A percentile compares a stretch with the other conserved stretches of the same genome.
phyloP scores from a whole-genome alignment of 1,284 basidiomycete species.

The Taiwanofungus camphoratus region DNA sequence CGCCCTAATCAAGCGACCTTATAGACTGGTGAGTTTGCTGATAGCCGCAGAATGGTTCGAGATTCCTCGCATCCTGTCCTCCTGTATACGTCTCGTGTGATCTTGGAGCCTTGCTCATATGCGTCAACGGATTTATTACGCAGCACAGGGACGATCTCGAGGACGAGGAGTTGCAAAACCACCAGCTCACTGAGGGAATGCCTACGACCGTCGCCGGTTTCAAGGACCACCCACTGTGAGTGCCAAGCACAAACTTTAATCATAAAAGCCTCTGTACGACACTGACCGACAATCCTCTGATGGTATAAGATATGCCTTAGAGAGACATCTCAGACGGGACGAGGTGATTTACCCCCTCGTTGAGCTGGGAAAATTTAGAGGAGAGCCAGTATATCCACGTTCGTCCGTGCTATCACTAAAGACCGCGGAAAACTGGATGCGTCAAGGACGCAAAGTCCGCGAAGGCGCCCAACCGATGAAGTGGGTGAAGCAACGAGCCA shows the following conservation, averaged over 20 bases:
- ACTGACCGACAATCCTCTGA: constrained; percentile 6
- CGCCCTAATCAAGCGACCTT: constrained; percentile 61
- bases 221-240: constrained; percentile 92
- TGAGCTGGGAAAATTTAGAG: constrained; percentile 89
- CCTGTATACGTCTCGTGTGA: no score
- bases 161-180: constrained; percentile 84
- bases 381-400: constrained; percentile 89
- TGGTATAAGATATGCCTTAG: constrained; percentile 71
- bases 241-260: no score
- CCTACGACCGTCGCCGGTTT: constrained; percentile 87
- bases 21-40: constrained; percentile 61
- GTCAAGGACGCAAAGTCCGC: constrained; percentile 73
- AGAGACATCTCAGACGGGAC: constrained; percentile 84
- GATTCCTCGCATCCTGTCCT: no score
- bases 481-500: constrained; percentile 81
- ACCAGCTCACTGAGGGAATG: constrained; percentile 89
- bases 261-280: no score
- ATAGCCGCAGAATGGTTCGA: no score
- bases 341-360: constrained; percentile 84
- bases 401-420: constrained; percentile 80
- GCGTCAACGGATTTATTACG: not conserved
- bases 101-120: no score
- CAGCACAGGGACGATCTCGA: constrained; percentile 91
- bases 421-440: constrained; percentile 94
- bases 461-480: constrained; percentile 84